Conservation (phyloP, 257 asterid genomes). For the Nicotiana tomentosiformis region DNA sequence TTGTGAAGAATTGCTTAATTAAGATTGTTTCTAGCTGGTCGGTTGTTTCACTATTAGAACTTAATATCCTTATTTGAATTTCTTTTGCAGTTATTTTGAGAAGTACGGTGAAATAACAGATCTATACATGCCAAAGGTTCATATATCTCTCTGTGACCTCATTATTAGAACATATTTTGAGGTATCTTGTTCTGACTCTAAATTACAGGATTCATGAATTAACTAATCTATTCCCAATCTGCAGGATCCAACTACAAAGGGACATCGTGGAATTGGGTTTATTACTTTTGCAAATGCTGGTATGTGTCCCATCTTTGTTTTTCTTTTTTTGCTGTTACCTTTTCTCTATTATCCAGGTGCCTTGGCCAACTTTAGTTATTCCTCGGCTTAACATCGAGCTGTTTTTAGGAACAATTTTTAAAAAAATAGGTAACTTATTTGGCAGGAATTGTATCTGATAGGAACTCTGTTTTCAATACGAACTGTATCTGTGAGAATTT, state of each 20-base stretch:
- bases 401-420: not conserved
- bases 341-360: not conserved
- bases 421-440: not conserved
- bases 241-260: slow-evolving; percentile 85
- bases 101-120: slow-evolving; percentile 86
- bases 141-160: not conserved
- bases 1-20: not conserved
- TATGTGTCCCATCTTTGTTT: slow-evolving; percentile 13
- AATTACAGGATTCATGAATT: not conserved
- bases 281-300: slow-evolving; percentile 86
- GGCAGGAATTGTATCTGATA: not conserved
- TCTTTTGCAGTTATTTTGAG: slow-evolving; percentile 79
- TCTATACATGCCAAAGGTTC: slow-evolving; percentile 97
- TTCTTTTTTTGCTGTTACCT: not conserved
- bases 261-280: slow-evolving; percentile 98
- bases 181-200: not conserved
- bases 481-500: not conserved
- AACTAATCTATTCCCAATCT: slow-evolving; percentile 6
- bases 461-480: not conserved
- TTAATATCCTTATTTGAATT: not conserved
- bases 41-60: not conserved
- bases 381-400: not conserved
- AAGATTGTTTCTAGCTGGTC: not conserved
- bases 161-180: not conserved
- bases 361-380: not conserved